A percentile compares a stretch with the other conserved stretches of the same genome.
phyloP scores from a whole-genome alignment of 352 stramenopile species.

The Peronospora farinosa region DNA sequence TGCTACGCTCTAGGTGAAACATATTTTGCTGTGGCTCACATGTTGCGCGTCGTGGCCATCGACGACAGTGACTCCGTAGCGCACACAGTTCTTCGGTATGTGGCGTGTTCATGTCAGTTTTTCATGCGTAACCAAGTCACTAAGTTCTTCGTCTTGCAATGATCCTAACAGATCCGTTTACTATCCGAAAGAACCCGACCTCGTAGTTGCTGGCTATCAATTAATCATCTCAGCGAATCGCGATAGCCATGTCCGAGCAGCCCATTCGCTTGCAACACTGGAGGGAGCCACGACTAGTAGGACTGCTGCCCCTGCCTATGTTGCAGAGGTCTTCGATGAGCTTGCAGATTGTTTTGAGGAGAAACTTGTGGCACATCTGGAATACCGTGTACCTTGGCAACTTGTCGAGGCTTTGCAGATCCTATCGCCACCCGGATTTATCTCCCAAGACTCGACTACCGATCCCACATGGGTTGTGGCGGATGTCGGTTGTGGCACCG shows the following conservation, averaged over 20 bases:
- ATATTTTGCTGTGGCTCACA: constrained; percentile 58
- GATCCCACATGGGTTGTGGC: constrained; percentile 34
- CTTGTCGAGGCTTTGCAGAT: constrained; percentile 58
- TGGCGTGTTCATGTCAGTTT: neutral
- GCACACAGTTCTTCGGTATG: constrained; percentile 63
- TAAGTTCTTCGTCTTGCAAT: neutral
- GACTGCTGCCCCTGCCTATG: constrained; percentile 55
- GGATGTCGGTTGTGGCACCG: constrained; percentile 73
- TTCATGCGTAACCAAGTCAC: neutral
- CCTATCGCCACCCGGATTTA: constrained; percentile 29
- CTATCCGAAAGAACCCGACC: constrained; percentile 47
- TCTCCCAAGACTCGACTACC: constrained; percentile 1
- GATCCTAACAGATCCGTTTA: constrained; percentile 51
- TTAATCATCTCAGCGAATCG: constrained; percentile 30
- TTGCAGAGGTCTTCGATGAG: constrained; percentile 73
- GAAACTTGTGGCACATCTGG: constrained; percentile 69
- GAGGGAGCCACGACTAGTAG: constrained; percentile 40
- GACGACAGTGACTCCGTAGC: constrained; percentile 70
- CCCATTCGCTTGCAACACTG: constrained; percentile 62
- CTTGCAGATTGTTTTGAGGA: constrained; percentile 76
- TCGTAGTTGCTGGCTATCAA: constrained; percentile 46
- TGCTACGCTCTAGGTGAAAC: constrained; percentile 32
- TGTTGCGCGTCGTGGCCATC: constrained; percentile 59
- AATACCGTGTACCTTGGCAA: constrained; percentile 77
- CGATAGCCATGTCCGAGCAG: constrained; percentile 44